Evolutionary conservation across 169 alveolate genomes (phyloP), one percentile per base, ranked within the genome.

Genomic region (Plasmodium malariae): DNA sequence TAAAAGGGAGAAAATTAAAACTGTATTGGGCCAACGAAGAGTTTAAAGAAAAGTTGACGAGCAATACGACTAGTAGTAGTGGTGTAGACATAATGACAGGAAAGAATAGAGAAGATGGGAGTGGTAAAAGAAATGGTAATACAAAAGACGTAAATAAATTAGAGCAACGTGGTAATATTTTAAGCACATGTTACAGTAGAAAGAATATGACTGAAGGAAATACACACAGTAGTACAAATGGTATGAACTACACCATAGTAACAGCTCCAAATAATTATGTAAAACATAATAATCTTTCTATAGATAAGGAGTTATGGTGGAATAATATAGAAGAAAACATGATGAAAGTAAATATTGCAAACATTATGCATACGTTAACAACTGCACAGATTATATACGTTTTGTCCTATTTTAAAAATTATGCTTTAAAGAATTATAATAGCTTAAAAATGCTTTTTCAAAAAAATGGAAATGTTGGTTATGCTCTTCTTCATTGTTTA

Each of bases 21-120:
- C 74, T 92, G 21, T 92, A 78, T 65, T 92, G 95, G 95, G 93
- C 95, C 34, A 92, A 88, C 34, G 94, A 87, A 11, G 95, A 92
- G 51, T 85, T 62, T 74, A 88, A 74, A 68, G 92, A 92, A 54
- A 92, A 80, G 17, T 19, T 45, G 21, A 40, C 57, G 4, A n/a
- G 57, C 28, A 28, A 30, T 26, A 63, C 54, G 30, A 51, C 24
- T 43, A 68, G 40, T 7, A 68, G 36, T 68, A 36, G 9, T 11
- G 9, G n/a, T 9, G 40, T 9, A 1, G 24, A 17, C 40, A 40
- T 14, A 6, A 24, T 17, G 32, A 32, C 12, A 0, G 32, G 21
- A 7, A 62, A 30, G 3, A 26, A 3, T 2, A 0, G 9, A 55
- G 19, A 55, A 5, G 24, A 57, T 57, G 24, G 19, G 7, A 24